Evolutionary conservation across 139 green algal species (phyloP).

Genomic region (Dunaliella primolecta): DNA sequence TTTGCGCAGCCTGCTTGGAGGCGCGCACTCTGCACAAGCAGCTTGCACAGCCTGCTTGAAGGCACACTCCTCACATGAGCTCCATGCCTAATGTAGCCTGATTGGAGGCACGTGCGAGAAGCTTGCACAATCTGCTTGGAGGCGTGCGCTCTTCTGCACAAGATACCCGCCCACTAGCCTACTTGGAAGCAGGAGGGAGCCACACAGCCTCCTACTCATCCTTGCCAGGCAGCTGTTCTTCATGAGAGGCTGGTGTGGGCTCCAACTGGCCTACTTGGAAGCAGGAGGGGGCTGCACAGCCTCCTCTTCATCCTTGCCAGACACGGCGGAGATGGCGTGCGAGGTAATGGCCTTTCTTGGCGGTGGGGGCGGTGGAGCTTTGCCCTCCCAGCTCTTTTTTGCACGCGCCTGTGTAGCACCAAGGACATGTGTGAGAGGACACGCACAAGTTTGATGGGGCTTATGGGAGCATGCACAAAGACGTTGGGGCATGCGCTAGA

Average conservation of each 20-base stretch:
- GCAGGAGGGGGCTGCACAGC: background rate
- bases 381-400: slow-evolving; percentile 23
- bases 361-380: background rate
- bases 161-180: background rate
- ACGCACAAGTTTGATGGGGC: too few species aligned
- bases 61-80: background rate
- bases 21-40: background rate
- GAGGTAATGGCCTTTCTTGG: background rate
- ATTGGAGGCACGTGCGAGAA: background rate
- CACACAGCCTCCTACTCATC: too few species aligned
- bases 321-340: background rate
- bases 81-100: too few species aligned
- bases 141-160: background rate
- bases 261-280: background rate
- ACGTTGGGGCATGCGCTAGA: too few species aligned
- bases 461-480: too few species aligned
- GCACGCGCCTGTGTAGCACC: slow-evolving; percentile 21
- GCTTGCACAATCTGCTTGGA: background rate
- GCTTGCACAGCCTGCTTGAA: background rate
- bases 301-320: background rate
- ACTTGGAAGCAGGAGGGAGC: background rate
- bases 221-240: too few species aligned
- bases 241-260: background rate
- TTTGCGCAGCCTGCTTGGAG: background rate
- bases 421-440: background rate